phyloP scores from a whole-genome alignment of 2,329 filamentous ascomycete species.

The Leptosphaerulina australis region DNA sequence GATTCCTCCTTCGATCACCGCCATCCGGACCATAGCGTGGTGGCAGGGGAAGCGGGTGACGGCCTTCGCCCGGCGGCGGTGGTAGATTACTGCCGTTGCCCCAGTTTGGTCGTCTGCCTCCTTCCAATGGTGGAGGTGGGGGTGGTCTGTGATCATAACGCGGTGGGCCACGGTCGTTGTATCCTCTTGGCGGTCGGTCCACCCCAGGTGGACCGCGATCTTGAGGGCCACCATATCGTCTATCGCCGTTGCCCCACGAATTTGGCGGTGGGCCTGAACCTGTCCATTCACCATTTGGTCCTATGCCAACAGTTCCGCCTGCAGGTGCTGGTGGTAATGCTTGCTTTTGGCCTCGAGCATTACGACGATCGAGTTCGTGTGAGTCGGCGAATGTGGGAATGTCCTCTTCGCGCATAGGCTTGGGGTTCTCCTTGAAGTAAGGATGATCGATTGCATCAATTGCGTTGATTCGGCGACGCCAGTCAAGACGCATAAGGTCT shows the following conservation, averaged over 20 bases:
- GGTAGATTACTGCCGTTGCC: slow-evolving; percentile 40
- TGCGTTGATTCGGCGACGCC: slow-evolving; percentile 86
- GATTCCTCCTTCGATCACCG: slow-evolving; percentile 32
- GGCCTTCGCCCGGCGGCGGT: slow-evolving; percentile 46
- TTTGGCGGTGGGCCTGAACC: slow-evolving; percentile 47
- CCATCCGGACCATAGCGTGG: slow-evolving; percentile 41
- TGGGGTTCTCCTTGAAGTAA: slow-evolving; percentile 81
- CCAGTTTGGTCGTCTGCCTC: slow-evolving; percentile 42
- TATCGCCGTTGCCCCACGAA: slow-evolving; percentile 45
- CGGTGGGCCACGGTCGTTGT: slow-evolving; percentile 37
- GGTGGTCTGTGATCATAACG: slow-evolving; percentile 39
- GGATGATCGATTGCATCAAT: slow-evolving; percentile 91
- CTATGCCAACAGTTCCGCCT: slow-evolving; percentile 84
- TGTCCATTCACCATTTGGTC: slow-evolving; percentile 66
- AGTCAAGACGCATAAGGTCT: slow-evolving; percentile 86
- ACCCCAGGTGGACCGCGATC: slow-evolving; percentile 51
- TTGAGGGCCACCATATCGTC: slow-evolving; percentile 41
- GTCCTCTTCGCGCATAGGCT: slow-evolving; percentile 81
- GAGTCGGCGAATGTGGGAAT: slow-evolving; percentile 93
- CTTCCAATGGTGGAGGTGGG: slow-evolving; percentile 44
- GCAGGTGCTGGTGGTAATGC: slow-evolving; percentile 88
- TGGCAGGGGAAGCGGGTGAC: slow-evolving; percentile 44
- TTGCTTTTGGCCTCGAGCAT: slow-evolving; percentile 84
- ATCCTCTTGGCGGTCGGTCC: slow-evolving; percentile 38
- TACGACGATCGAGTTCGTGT: slow-evolving; percentile 92